Evolutionary conservation across 257 asterid species (phyloP).

Genomic region (Solanum sparsipilum): DNA sequence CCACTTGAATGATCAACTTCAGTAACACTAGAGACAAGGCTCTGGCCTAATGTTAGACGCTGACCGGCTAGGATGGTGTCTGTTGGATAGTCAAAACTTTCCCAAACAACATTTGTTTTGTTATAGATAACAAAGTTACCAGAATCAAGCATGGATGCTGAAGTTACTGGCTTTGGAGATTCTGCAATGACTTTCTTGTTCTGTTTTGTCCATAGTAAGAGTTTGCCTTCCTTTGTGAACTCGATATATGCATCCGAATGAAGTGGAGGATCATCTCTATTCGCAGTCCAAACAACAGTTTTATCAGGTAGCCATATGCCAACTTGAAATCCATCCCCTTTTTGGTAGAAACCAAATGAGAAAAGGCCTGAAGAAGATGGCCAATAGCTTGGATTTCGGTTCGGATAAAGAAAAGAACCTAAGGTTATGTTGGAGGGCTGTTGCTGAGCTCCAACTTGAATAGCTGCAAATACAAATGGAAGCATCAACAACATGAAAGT

Average conservation of each 20-base stretch:
- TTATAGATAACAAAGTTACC: slow-evolving; percentile 49
- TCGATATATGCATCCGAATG: background rate
- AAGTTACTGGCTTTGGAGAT: background rate
- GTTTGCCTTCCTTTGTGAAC: background rate
- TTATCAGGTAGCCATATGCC: slow-evolving; percentile 10
- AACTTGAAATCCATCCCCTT: slow-evolving; percentile 7
- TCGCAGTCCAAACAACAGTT: background rate
- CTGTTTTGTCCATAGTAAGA: background rate
- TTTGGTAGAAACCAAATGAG: slow-evolving; percentile 13
- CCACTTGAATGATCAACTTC: slow-evolving; percentile 19
- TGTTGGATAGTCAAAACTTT: slow-evolving; percentile 42
- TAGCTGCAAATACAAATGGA: background rate
- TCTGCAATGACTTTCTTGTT: background rate
- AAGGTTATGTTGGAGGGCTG: background rate
- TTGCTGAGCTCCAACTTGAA: background rate
- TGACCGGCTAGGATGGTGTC: slow-evolving; percentile 36
- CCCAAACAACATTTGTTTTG: slow-evolving; percentile 22
- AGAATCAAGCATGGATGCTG: slow-evolving; percentile 30
- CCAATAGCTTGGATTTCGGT: slow-evolving; percentile 5
- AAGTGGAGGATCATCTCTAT: background rate
- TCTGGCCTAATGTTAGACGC: slow-evolving; percentile 2
- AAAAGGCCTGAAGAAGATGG: slow-evolving; percentile 10
- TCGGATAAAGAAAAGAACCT: slow-evolving; percentile 6
- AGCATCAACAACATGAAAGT: background rate
- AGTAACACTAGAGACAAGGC: slow-evolving; percentile 31